Conservation (phyloP, 805 yeast genomes). For the Candida morakotiae region DNA sequence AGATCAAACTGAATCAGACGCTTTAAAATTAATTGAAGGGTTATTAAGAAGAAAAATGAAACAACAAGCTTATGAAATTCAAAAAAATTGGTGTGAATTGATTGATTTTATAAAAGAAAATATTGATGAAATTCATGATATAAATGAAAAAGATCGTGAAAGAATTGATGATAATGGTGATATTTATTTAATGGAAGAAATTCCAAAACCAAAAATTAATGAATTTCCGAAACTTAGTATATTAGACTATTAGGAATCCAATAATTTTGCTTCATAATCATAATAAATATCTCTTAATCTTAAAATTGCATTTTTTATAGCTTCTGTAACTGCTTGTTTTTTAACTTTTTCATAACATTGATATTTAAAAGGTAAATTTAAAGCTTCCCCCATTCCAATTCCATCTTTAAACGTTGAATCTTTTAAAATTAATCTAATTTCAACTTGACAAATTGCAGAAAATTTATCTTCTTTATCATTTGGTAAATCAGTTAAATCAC, state of each 20-base stretch:
- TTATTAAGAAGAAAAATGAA: constrained; percentile 66
- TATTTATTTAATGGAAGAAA: constrained; percentile 70
- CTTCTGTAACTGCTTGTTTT: constrained; percentile 48
- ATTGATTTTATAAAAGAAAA: constrained; percentile 52
- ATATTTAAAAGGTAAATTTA: constrained; percentile 28
- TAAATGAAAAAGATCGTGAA: constrained; percentile 83
- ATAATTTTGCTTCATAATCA: constrained; percentile 7
- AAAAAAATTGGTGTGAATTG: constrained; percentile 59
- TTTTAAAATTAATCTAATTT: constrained; percentile 31
- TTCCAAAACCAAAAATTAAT: constrained; percentile 63
- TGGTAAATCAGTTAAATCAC: constrained; percentile 10
- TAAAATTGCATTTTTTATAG: constrained; percentile 37
- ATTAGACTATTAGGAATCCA: constrained; percentile 49
- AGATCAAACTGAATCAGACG: constrained; percentile 70
- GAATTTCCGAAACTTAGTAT: constrained; percentile 57
- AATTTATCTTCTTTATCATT: constrained; percentile 19
- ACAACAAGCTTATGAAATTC: constrained; percentile 81
- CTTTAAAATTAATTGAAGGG: constrained; percentile 67
- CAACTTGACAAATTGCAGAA: constrained; percentile 22
- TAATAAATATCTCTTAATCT: constrained; percentile 8
- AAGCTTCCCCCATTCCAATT: constrained; percentile 37
- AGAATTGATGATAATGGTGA: constrained; percentile 87
- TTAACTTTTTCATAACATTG: constrained; percentile 36
- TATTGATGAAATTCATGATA: constrained; percentile 69
- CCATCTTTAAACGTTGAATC: constrained; percentile 42